Evolutionary conservation across 805 yeast genomes (phyloP).

Genomic region (Gaillardinia entomophila): DNA sequence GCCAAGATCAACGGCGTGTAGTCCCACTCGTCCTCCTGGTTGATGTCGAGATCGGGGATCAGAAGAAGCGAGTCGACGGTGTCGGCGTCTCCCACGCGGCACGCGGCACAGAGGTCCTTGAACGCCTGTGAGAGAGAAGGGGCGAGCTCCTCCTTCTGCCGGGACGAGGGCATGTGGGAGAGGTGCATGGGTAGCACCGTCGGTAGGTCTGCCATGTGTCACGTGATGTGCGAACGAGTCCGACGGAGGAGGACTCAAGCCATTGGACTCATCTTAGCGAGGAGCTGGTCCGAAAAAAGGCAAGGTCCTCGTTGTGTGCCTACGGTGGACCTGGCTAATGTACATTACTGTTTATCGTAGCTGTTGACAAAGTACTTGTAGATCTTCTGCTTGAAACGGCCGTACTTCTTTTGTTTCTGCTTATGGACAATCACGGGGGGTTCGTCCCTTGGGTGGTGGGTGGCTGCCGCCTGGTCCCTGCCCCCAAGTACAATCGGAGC

Average conservation of each 20-base stretch:
- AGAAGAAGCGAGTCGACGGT: constrained; percentile 53
- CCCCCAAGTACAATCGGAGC: background rate
- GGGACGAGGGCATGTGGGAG: constrained; percentile 5
- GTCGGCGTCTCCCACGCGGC: constrained; percentile 64
- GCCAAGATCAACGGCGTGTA: constrained; percentile 71
- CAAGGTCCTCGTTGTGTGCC: background rate
- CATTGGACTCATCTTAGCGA: no score
- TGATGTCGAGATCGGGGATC: constrained; percentile 32
- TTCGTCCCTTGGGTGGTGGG: background rate
- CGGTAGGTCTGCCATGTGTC: background rate
- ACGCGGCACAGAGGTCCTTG: constrained; percentile 53
- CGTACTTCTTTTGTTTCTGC: constrained; percentile 6
- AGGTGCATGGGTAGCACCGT: constrained; percentile 4
- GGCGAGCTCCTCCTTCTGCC: background rate
- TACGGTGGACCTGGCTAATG: no score
- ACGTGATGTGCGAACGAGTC: background rate
- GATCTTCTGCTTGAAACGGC: constrained; percentile 13
- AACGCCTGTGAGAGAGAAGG: constrained; percentile 19
- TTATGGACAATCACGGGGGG: constrained; percentile 1
- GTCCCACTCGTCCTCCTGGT: constrained; percentile 65
- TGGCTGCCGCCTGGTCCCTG: background rate
- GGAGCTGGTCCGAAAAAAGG: background rate
- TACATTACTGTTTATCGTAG: constrained; percentile 10
- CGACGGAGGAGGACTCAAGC: no score
- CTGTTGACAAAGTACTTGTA: constrained; percentile 27